phyloP scores from a whole-genome alignment of 352 stramenopile genomes.

The Phytopythium ostracodes region DNA sequence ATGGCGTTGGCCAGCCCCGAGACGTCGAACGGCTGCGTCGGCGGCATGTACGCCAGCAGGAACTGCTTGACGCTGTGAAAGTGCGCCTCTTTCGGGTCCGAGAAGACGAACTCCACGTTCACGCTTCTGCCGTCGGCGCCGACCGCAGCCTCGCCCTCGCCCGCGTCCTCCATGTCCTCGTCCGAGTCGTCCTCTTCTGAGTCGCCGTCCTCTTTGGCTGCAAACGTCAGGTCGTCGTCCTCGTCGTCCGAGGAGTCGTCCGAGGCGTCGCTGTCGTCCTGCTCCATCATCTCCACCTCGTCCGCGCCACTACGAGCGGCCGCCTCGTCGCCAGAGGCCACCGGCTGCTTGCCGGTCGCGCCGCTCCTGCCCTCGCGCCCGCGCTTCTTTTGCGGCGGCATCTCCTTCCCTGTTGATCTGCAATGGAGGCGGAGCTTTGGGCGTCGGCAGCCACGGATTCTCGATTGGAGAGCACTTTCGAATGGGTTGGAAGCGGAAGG shows the following conservation, averaged over 20 bases:
- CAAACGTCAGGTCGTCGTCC: conserved; percentile 56
- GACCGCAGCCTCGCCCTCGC: conserved; percentile 37
- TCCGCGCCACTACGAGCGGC: conserved; percentile 6
- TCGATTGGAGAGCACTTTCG: not conserved
- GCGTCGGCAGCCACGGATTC: conserved; percentile 2
- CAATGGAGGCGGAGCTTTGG: not conserved
- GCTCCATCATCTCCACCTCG: conserved; percentile 50
- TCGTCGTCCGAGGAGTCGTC: conserved; percentile 33
- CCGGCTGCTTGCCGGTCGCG: conserved; percentile 4
- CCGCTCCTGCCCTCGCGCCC: conserved; percentile 16
- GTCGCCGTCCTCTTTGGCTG: conserved; percentile 14
- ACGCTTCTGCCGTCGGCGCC: conserved; percentile 30
- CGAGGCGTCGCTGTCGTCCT: no score
- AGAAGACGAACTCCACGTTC: conserved; percentile 83
- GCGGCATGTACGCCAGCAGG: conserved; percentile 63
- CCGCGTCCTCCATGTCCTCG: conserved; percentile 53
- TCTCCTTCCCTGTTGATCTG: not conserved
- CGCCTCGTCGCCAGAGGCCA: conserved; percentile 1
- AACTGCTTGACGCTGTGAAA: conserved; percentile 89
- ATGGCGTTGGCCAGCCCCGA: conserved; percentile 77
- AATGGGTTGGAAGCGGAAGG: not conserved
- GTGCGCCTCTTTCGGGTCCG: conserved; percentile 69
- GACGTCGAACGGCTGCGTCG: conserved; percentile 74
- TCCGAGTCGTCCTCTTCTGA: conserved; percentile 35
- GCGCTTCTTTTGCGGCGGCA: conserved; percentile 36